A percentile compares a stretch with the other conserved stretches of the same genome.
Evolutionary conservation across 2,329 filamentous ascomycete species (phyloP).

Genomic region (Colletotrichum abscissum): DNA sequence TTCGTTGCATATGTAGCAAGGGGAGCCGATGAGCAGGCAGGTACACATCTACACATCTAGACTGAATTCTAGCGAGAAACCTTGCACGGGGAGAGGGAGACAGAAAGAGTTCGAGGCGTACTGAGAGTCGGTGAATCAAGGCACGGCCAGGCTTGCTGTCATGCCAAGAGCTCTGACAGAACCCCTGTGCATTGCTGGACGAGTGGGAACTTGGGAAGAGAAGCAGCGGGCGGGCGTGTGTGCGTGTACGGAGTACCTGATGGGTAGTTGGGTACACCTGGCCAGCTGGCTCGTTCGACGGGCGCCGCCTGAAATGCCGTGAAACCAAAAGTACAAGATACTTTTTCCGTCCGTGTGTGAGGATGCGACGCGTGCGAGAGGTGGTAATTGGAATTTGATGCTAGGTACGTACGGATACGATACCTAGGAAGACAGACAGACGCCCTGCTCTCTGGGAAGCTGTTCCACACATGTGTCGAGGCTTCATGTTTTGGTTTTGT

Average conservation of each 20-base stretch:
- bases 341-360: constrained; percentile 2
- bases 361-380: background rate
- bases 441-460: background rate
- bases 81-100: background rate
- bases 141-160: constrained; percentile 32
- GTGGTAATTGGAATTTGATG: background rate
- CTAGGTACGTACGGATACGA: background rate
- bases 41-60: too few species aligned
- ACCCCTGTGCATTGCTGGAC: constrained; percentile 21
- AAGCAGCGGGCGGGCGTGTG: background rate
- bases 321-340: constrained; percentile 25
- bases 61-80: background rate
- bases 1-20: background rate
- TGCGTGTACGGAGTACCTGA: background rate
- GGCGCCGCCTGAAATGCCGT: background rate
- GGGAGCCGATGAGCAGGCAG: background rate
- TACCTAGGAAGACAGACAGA: background rate
- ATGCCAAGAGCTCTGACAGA: constrained; percentile 31
- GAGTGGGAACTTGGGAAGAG: background rate
- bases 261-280: constrained; percentile 13
- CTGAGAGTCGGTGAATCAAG: constrained; percentile 22
- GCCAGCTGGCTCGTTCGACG: background rate
- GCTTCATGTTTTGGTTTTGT: background rate
- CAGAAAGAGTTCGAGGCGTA: background rate
- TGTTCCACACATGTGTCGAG: background rate